These are phyloP conservation scores for Fagopyrum homotropicum DNA, from an alignment of 148 eudicot species.

Conservation along the genomic window DNA sequence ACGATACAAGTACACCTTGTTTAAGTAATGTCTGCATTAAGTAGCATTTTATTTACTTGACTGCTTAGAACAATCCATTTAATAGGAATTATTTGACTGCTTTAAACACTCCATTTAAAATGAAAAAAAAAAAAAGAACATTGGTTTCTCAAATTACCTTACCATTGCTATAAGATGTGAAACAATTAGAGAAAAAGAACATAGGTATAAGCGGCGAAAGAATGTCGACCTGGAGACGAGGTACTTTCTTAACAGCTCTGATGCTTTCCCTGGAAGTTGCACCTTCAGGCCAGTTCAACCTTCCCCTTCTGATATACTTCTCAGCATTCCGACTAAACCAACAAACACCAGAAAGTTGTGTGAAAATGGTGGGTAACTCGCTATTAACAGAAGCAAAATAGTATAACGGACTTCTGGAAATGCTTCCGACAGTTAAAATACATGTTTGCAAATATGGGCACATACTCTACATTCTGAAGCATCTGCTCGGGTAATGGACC, in stretches of 20 bases:
- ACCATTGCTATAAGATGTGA: too few relatives aligned
- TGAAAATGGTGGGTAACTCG: background rate
- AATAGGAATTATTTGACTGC: too few relatives aligned
- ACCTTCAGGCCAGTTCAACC: slow-evolving; percentile 65
- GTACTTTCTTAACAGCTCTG: slow-evolving; percentile 46
- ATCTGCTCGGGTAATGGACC: slow-evolving; percentile 53
- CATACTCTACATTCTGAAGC: slow-evolving; percentile 51
- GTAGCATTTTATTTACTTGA: too few relatives aligned
- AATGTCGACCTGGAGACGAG: slow-evolving; percentile 22
- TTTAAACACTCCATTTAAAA: too few relatives aligned
- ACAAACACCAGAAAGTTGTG: slow-evolving; percentile 1
- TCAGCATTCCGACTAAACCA: slow-evolving; percentile 49
- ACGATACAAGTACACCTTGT: too few relatives aligned
- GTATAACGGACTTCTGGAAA: background rate
- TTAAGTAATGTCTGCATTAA: too few relatives aligned
- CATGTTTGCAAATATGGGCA: background rate
- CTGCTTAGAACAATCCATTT: too few relatives aligned
- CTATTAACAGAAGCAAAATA: background rate
- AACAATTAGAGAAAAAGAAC: background rate
- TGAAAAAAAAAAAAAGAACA: too few relatives aligned
- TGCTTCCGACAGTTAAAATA: background rate
- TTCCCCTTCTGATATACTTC: slow-evolving; percentile 55
- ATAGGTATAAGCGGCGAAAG: background rate
- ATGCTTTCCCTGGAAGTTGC: slow-evolving; percentile 67
- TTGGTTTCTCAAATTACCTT: too few relatives aligned